Percentiles rank a stretch among this genome's conserved stretches.
Conservation (phyloP, 768 basidiomycete species). For the Lentinula sp. region DNA sequence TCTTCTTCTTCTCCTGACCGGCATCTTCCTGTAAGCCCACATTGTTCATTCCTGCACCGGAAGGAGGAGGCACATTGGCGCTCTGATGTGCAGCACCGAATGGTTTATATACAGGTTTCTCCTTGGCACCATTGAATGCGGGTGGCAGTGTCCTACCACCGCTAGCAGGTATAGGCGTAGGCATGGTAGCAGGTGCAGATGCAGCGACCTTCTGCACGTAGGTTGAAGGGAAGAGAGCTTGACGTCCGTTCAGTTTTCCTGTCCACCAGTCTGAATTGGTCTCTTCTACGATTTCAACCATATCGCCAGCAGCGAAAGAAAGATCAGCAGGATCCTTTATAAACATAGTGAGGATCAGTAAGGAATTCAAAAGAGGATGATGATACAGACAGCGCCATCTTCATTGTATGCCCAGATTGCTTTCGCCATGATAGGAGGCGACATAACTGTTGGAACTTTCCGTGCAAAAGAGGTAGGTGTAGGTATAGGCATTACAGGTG, state of each 20-base stretch:
- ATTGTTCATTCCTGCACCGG: slow-evolving; percentile 11
- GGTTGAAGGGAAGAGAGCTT: slow-evolving; percentile 72
- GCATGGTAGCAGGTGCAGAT: slow-evolving; percentile 10
- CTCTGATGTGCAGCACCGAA: slow-evolving; percentile 12
- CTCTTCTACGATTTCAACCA: slow-evolving; percentile 66
- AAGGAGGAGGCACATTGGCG: slow-evolving; percentile 11
- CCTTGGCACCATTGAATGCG: slow-evolving; percentile 6
- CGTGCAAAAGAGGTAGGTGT: slow-evolving; percentile 2
- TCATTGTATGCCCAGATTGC: slow-evolving; percentile 68
- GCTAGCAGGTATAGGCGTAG: slow-evolving; percentile 17
- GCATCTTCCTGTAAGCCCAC: slow-evolving; percentile 20
- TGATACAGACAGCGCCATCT: slow-evolving; percentile 34
- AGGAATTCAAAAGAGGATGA: neutral
- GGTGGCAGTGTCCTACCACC: slow-evolving; percentile 7
- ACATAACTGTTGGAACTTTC: slow-evolving; percentile 12
- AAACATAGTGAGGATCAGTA: neutral
- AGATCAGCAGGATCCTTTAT: slow-evolving; percentile 67
- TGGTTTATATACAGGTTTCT: slow-evolving; percentile 10
- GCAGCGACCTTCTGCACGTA: slow-evolving; percentile 52
- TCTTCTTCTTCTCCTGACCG: slow-evolving; percentile 31
- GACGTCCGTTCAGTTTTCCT: slow-evolving; percentile 53
- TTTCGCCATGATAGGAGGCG: slow-evolving; percentile 33
- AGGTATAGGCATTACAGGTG: neutral
- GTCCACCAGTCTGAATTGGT: slow-evolving; percentile 86
- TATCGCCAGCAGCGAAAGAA: slow-evolving; percentile 65